Evolutionary conservation across 768 basidiomycete genomes (phyloP).

Genomic region (Pulveroboletus sp.): DNA sequence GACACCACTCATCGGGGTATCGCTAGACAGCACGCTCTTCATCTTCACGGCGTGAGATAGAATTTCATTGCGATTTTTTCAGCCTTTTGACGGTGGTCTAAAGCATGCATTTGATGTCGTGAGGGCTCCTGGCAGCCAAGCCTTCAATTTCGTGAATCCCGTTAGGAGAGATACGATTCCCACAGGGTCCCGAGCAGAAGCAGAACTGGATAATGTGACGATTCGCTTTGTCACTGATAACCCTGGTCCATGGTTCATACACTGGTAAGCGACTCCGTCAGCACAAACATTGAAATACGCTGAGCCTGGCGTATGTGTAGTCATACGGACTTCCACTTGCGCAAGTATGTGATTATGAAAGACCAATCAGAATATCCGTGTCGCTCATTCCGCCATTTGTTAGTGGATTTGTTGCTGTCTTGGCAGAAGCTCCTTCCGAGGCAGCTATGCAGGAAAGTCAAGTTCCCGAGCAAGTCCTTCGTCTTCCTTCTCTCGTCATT

Average conservation of each 20-base stretch:
- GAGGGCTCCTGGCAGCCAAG: conserved; percentile 36
- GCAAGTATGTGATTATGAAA: conserved; percentile 11
- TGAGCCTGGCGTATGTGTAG: conserved; percentile 5
- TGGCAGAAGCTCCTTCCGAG: conserved; percentile 19
- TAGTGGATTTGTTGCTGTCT: conserved; percentile 20
- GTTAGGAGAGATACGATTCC: conserved; percentile 50
- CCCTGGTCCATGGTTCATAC: conserved; percentile 33
- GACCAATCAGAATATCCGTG: not conserved
- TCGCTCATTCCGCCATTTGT: not conserved
- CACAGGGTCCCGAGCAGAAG: conserved; percentile 27
- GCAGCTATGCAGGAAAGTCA: conserved; percentile 10
- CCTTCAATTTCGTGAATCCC: conserved; percentile 47
- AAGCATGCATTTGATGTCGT: conserved; percentile 44
- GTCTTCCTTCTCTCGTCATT: not conserved
- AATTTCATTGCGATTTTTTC: not conserved
- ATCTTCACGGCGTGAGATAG: conserved; percentile 20
- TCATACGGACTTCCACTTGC: conserved; percentile 23
- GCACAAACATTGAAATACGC: not conserved
- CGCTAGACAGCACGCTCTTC: conserved; percentile 17
- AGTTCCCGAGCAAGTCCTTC: conserved; percentile 15
- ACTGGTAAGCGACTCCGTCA: conserved; percentile 11
- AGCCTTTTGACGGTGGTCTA: not conserved
- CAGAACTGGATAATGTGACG: conserved; percentile 39
- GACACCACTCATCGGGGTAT: not conserved
- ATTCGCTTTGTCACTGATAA: conserved; percentile 70